Evolutionary conservation across 2,329 filamentous ascomycete genomes (phyloP).

Genomic region (Stagonosporopsis vannaccii): DNA sequence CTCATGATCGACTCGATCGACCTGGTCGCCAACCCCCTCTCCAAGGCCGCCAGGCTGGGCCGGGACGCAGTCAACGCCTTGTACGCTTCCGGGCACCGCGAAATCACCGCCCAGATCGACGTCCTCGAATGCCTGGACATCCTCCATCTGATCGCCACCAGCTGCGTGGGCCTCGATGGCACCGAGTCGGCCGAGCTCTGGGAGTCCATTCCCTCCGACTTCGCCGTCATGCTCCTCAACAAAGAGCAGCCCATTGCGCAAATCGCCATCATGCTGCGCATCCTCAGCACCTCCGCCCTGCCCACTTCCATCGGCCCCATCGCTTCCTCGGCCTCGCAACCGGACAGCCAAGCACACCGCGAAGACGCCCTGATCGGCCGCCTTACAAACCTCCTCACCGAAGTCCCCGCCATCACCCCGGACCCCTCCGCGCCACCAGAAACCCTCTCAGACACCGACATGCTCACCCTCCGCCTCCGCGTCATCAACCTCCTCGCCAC

Average conservation of each 20-base stretch:
- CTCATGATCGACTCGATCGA: slow-evolving; percentile 57
- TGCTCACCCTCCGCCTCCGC: slow-evolving; percentile 56
- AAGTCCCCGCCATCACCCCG: slow-evolving; percentile 52
- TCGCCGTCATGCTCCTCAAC: slow-evolving; percentile 71
- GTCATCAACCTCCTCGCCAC: slow-evolving; percentile 59
- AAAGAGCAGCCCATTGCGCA: slow-evolving; percentile 70
- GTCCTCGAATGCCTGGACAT: slow-evolving; percentile 70
- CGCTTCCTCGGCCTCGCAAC: slow-evolving; percentile 52
- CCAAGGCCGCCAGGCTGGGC: slow-evolving; percentile 44
- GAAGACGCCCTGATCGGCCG: slow-evolving; percentile 65
- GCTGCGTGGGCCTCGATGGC: slow-evolving; percentile 57
- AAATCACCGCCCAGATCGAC: slow-evolving; percentile 67
- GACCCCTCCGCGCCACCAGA: slow-evolving; percentile 25
- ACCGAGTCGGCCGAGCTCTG: slow-evolving; percentile 65
- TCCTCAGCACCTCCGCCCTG: slow-evolving; percentile 72
- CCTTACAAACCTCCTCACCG: slow-evolving; percentile 68
- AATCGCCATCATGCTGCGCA: slow-evolving; percentile 68
- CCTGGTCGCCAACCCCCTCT: slow-evolving; percentile 61
- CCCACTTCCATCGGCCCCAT: slow-evolving; percentile 72
- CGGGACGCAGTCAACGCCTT: slow-evolving; percentile 35
- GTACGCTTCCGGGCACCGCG: slow-evolving; percentile 49
- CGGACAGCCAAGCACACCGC: slow-evolving; percentile 43
- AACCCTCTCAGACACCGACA: slow-evolving; percentile 35
- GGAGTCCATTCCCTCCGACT: slow-evolving; percentile 70
- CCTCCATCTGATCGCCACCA: slow-evolving; percentile 68